Conservation (phyloP, 768 basidiomycete species). For the Obba rivulosa region DNA sequence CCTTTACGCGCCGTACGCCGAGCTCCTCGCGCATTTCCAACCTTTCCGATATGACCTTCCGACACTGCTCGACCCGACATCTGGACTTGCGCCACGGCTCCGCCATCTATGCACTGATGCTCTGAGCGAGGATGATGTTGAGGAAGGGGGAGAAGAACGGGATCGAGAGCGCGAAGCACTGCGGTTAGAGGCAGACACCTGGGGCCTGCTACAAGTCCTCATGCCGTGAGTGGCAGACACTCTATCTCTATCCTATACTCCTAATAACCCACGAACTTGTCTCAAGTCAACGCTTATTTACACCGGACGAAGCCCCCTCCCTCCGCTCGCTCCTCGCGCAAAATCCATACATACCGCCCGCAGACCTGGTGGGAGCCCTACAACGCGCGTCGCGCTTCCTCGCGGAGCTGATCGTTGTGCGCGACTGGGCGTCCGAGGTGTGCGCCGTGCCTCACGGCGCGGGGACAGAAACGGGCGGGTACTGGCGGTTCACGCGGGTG, state of each 20-base stretch:
- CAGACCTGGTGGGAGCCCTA: conserved; percentile 68
- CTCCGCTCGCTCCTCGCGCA: conserved; percentile 52
- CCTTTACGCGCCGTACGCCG: conserved; percentile 62
- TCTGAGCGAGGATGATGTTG: conserved; percentile 28
- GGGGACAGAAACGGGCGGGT: conserved; percentile 49
- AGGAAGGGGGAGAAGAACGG: conserved; percentile 28
- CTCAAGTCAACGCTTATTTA: conserved; percentile 63
- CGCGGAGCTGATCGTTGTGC: conserved; percentile 70
- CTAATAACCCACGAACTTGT: background rate
- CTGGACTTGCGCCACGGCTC: conserved; percentile 67
- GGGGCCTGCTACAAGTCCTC: conserved; percentile 73
- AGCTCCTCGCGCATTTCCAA: conserved; percentile 59
- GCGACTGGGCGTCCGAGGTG: conserved; percentile 86
- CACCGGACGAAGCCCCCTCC: conserved; percentile 39
- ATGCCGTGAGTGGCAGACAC: conserved; percentile 51
- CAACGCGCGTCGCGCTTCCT: conserved; percentile 64
- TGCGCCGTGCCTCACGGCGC: conserved; percentile 72
- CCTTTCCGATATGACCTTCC: conserved; percentile 48
- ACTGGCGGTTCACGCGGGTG: conserved; percentile 73
- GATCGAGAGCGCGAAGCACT: conserved; percentile 57
- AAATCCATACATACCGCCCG: conserved; percentile 81
- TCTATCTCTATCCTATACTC: background rate
- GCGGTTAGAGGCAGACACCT: conserved; percentile 74
- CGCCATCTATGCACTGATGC: conserved; percentile 45
- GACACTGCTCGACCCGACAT: conserved; percentile 56